Base-by-base conservation (phyloP, 208 protist genomes). In the Acanthamoeba culbertsoni region DNA sequence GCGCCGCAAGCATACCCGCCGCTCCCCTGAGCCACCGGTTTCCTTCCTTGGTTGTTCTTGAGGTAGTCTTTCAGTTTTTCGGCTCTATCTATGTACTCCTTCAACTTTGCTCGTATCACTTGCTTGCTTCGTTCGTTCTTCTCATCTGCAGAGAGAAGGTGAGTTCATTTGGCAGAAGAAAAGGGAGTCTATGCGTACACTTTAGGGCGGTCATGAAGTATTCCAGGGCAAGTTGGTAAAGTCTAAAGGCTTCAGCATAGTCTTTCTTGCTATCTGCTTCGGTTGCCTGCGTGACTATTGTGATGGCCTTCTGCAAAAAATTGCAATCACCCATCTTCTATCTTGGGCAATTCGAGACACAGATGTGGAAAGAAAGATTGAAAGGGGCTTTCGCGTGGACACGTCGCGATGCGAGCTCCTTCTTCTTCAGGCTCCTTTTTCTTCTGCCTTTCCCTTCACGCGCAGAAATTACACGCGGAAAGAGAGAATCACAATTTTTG, bases 31-130 rank as follows among this genome's bases (percentile, higher is more conserved):
- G n/a, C 94, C 94, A 45, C 53, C 93, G 53, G 93, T 48, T 97
- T 95, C 26, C 98, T 96, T 43, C 97, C 96, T 63, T 98, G 96
- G 59, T 97, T 96, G 84, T 97, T 97, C 59, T 98, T 97, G 10
- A 99, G 93, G 73, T 97, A 98, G 86, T 98, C 95, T 94, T 99
- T 99, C 82, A 99, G 97, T 95, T 98, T 97, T 93, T 99, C 98
- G 16, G 98, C 98, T 35, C 99, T 97, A 35, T 98, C 97, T 48
- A 99, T 96, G 90, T 99, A 98, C 88, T 99, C 97, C 14, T 91
- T 94, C 40, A 98, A 96, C 94, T 99, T 95, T 26, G 48, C 65
- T n/a, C 90, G 71, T 45, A 97, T 95, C 31, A 63, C 99, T 65
- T 96, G 96, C 89, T 98, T 97, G 63, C 98, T 95, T 62, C 97